Evolutionary conservation across 192 early-diverging fungal species (phyloP).

Genomic region (Backusella australiensis): DNA sequence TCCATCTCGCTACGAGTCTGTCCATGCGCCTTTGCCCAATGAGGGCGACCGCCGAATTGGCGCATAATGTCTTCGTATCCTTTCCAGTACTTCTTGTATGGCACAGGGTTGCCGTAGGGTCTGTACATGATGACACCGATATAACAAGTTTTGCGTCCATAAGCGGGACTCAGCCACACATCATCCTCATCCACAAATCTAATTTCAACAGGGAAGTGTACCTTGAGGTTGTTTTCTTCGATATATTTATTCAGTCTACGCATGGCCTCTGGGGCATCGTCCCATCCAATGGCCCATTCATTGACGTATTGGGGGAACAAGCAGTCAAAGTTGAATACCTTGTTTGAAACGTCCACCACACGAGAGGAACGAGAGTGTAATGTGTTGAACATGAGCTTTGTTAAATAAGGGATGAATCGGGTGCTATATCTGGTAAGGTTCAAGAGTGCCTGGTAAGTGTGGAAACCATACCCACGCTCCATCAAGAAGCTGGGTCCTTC

Average conservation of each 20-base stretch:
- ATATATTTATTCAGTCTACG: slow-evolving; percentile 53
- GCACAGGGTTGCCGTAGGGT: slow-evolving; percentile 62
- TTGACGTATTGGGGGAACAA: slow-evolving; percentile 68
- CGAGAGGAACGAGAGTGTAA: slow-evolving; percentile 46
- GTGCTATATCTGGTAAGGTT: slow-evolving; percentile 54
- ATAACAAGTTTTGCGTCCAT: slow-evolving; percentile 62
- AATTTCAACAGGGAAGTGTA: slow-evolving; percentile 75
- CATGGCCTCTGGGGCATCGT: slow-evolving; percentile 54
- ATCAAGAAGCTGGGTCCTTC: slow-evolving; percentile 19
- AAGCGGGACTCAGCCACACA: slow-evolving; percentile 72
- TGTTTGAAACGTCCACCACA: slow-evolving; percentile 61
- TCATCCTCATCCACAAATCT: slow-evolving; percentile 65
- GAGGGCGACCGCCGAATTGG: slow-evolving; percentile 60
- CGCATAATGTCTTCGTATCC: slow-evolving; percentile 74
- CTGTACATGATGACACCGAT: slow-evolving; percentile 81
- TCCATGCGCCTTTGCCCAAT: slow-evolving; percentile 77
- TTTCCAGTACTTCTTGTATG: slow-evolving; percentile 71
- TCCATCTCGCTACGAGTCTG: slow-evolving; percentile 52
- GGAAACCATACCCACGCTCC: slow-evolving; percentile 35
- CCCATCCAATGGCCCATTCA: slow-evolving; percentile 75
- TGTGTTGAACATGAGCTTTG: slow-evolving; percentile 52
- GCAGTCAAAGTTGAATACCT: slow-evolving; percentile 69
- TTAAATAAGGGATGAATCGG: slow-evolving; percentile 44
- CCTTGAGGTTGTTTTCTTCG: slow-evolving; percentile 48
- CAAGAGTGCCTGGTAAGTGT: slow-evolving; percentile 57